Conservation (phyloP, 2,329 filamentous ascomycete genomes). For the Apiospora kogelbergensis region DNA sequence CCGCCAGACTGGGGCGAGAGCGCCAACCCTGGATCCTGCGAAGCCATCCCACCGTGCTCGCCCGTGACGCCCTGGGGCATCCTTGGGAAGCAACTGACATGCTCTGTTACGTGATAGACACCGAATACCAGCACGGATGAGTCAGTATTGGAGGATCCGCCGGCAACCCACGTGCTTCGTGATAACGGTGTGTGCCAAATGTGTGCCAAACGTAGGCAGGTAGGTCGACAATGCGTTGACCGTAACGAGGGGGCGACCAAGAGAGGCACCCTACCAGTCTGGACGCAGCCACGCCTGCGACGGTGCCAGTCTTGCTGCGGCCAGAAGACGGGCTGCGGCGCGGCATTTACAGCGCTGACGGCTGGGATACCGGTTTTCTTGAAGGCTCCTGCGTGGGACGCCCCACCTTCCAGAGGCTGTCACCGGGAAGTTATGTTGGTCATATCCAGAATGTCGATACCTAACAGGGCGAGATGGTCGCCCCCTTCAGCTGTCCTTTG, state of each 20-base stretch:
- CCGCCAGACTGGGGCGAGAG: conserved; percentile 48
- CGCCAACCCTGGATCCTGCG: conserved; percentile 46
- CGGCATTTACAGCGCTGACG: conserved; percentile 46
- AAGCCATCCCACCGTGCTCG: neutral
- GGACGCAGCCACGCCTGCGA: conserved; percentile 47
- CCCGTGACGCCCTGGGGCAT: conserved; percentile 32
- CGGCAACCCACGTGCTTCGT: too few relatives aligned
- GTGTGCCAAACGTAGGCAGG: too few relatives aligned
- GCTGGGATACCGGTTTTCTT: neutral
- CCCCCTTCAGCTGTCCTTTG: too few relatives aligned
- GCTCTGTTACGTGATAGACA: conserved; percentile 30
- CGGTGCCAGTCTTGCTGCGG: conserved; percentile 59
- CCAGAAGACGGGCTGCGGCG: conserved; percentile 61
- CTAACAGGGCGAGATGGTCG: conserved; percentile 58
- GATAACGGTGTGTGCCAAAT: too few relatives aligned
- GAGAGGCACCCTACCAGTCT: conserved; percentile 54
- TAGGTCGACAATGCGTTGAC: conserved; percentile 29
- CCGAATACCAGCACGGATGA: neutral
- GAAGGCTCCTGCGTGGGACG: neutral
- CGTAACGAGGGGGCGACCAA: conserved; percentile 53
- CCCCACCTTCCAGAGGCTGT: conserved; percentile 37
- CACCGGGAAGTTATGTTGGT: conserved; percentile 50
- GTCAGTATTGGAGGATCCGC: too few relatives aligned
- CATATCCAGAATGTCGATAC: conserved; percentile 51
- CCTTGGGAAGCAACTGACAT: conserved; percentile 53